A percentile compares a stretch with the other conserved stretches of the same genome.
These are phyloP conservation scores for Cucumis hystrix DNA, from an alignment of 306 rosid genomes.

Conservation along the genomic window DNA sequence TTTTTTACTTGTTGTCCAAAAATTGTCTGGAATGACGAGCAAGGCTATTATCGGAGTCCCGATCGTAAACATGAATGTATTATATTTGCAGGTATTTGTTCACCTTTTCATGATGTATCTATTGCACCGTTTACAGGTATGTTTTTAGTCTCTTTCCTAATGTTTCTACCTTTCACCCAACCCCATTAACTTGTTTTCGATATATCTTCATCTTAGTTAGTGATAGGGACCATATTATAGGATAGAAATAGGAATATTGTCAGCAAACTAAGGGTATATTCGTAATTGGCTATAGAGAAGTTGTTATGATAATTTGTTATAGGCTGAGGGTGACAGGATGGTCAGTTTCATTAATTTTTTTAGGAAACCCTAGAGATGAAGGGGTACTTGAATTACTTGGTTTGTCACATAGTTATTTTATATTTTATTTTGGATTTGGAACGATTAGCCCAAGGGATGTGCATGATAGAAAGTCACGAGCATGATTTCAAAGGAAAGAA, in stretches of 20 bases:
- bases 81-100: slow-evolving; percentile 67
- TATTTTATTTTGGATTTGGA: no score
- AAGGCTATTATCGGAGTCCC: background rate
- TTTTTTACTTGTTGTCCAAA: background rate
- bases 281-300: no score
- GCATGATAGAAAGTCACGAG: background rate
- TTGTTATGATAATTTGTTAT: background rate
- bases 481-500: background rate
- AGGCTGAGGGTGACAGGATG: background rate
- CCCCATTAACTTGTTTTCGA: background rate
- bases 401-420: no score
- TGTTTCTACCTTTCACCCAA: background rate
- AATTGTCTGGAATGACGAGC: background rate
- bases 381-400: background rate
- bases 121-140: slow-evolving; percentile 93
- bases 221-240: background rate
- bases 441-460: no score
- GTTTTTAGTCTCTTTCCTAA: background rate
- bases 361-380: background rate
- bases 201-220: background rate
- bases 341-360: no score
- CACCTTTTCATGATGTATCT: slow-evolving; percentile 96
- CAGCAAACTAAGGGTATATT: no score
- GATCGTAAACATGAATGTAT: slow-evolving; percentile 18
- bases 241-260: no score